phyloP scores from a whole-genome alignment of 768 basidiomycete genomes.

The Phaeolepiota aurea region DNA sequence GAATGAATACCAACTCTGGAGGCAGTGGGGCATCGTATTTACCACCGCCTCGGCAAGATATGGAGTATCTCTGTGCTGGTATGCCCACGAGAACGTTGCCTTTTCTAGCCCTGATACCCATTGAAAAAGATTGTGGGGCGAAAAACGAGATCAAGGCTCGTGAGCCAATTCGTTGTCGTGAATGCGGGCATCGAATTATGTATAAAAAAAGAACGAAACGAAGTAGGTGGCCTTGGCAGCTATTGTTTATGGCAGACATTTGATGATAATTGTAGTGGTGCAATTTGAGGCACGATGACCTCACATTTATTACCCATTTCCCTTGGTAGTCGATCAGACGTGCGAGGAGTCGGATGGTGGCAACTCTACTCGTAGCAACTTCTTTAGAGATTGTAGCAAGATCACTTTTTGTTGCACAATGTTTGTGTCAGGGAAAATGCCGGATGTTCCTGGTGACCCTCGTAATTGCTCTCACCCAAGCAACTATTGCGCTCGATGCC shows the following conservation, averaged over 20 bases:
- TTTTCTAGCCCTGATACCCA: conserved; percentile 5
- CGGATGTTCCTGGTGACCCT: conserved; percentile 10
- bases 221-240: conserved; percentile 47
- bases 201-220: conserved; percentile 94
- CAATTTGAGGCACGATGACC: conserved; percentile 79
- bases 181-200: conserved; percentile 98
- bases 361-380: no score
- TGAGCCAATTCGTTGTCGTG: conserved; percentile 92
- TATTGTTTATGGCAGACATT: neutral
- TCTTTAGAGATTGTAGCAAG: no score
- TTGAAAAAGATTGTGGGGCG: conserved; percentile 83
- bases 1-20: conserved; percentile 9
- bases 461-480: conserved; percentile 40
- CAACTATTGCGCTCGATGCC: conserved; percentile 34
- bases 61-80: conserved; percentile 90
- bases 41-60: conserved; percentile 44
- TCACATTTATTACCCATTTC: no score
- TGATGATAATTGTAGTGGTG: conserved; percentile 44
- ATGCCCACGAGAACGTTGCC: conserved; percentile 11
- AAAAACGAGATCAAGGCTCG: conserved; percentile 86
- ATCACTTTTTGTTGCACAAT: neutral
- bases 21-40: conserved; percentile 19
- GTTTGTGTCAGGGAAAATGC: neutral
- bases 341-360: no score
- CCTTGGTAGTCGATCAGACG: no score